Percentiles rank a stretch among this genome's conserved stretches.
phyloP scores from a whole-genome alignment of 331 rosid genomes.

The Stylosanthes scabra region DNA sequence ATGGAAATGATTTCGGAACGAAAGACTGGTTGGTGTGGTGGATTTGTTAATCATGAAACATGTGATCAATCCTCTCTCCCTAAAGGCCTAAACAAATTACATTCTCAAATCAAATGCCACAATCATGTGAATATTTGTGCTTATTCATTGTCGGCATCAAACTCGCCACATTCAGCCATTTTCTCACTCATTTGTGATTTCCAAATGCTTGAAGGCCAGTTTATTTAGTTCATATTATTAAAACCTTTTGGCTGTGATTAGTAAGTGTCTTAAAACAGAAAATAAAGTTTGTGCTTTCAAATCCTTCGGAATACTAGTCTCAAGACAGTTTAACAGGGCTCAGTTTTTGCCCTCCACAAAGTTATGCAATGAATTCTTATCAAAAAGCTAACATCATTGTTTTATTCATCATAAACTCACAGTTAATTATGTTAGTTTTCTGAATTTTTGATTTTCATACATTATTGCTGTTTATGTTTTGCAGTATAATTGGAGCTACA shows the following conservation, averaged over 20 bases:
- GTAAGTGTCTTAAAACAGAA: too few species aligned
- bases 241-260: background rate
- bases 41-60: background rate
- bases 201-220: background rate
- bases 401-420: background rate
- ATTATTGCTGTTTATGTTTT: slow-evolving; percentile 8
- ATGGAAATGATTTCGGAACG: background rate
- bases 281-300: too few species aligned
- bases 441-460: slow-evolving; percentile 8
- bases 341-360: background rate
- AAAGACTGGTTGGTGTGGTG: background rate
- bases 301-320: too few species aligned
- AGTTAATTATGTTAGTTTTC: background rate
- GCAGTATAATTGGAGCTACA: slow-evolving; percentile 84
- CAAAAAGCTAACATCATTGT: background rate
- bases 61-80: background rate
- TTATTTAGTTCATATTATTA: slow-evolving; percentile 1
- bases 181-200: background rate
- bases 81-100: too few species aligned
- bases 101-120: too few species aligned
- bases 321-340: too few species aligned
- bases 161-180: background rate
- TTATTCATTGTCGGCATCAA: background rate
- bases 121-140: background rate
- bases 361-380: background rate